Conservation (phyloP, 805 yeast species). For the Torulaspora microellipsoides region DNA sequence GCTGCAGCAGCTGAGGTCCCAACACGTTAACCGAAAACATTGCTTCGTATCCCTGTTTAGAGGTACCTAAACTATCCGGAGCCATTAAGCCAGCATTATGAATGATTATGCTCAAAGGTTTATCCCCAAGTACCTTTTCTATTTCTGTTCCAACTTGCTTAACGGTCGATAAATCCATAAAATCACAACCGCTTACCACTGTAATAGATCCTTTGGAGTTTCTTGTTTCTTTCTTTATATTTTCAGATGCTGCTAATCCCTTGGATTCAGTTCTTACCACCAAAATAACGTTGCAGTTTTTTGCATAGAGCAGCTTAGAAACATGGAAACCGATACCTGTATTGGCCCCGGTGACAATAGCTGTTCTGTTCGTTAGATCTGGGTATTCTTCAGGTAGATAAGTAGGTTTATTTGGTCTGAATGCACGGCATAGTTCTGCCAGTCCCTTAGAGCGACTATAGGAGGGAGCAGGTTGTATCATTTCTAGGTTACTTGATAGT, state of each 20-base stretch:
- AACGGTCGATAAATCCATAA: constrained; percentile 37
- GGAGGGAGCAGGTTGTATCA: constrained; percentile 28
- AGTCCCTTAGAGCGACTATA: constrained; percentile 11
- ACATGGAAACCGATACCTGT: constrained; percentile 36
- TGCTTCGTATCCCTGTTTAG: constrained; percentile 36
- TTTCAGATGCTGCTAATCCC: constrained; percentile 31
- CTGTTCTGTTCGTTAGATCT: constrained; percentile 36
- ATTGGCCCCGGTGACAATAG: constrained; percentile 40
- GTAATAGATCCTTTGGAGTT: constrained; percentile 25
- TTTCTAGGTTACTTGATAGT: no score
- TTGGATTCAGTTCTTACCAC: constrained; percentile 36
- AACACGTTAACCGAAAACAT: constrained; percentile 38
- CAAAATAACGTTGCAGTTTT: constrained; percentile 33
- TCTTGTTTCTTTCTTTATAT: constrained; percentile 24
- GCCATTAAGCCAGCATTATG: constrained; percentile 40
- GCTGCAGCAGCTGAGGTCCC: constrained; percentile 39
- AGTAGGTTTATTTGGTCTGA: constrained; percentile 28
- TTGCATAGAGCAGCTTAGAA: constrained; percentile 29
- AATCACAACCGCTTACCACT: constrained; percentile 34
- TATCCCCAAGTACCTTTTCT: constrained; percentile 13
- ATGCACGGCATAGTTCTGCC: constrained; percentile 21
- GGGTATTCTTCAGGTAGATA: constrained; percentile 36
- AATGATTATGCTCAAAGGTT: constrained; percentile 32
- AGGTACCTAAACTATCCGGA: constrained; percentile 25
- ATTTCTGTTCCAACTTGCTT: constrained; percentile 29